Evolutionary conservation across 768 basidiomycete species (phyloP).

Genomic region (Lentinula aciculospora): DNA sequence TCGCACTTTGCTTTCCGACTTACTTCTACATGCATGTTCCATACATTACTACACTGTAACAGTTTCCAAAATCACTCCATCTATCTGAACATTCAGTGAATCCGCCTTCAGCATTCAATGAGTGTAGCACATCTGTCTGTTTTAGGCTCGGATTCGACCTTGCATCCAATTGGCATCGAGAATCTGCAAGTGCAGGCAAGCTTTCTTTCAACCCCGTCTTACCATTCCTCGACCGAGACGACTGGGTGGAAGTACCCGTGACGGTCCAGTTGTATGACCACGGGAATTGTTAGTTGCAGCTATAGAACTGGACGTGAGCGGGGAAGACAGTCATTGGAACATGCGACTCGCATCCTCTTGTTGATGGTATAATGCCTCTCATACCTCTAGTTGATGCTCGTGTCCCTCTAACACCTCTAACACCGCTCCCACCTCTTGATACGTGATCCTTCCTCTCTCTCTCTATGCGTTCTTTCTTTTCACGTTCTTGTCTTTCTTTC

Average conservation of each 20-base stretch:
- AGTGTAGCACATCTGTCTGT: neutral
- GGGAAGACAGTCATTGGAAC: neutral
- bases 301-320: neutral
- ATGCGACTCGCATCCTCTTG: neutral
- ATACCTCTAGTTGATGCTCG: conserved; percentile 55
- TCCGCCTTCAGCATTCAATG: too few relatives aligned
- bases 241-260: neutral
- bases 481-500: conserved; percentile 34
- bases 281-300: neutral
- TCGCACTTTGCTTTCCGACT: neutral
- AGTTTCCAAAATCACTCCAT: neutral
- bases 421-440: conserved; percentile 38
- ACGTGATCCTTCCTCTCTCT: conserved; percentile 39
- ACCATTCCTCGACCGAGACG: neutral
- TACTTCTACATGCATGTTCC: neutral
- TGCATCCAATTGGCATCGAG: too few relatives aligned
- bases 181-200: too few relatives aligned
- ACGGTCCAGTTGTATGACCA: neutral
- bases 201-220: neutral
- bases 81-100: neutral
- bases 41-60: neutral
- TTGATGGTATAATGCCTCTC: conserved; percentile 21
- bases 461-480: conserved; percentile 35
- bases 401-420: conserved; percentile 70
- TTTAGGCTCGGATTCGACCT: too few relatives aligned